Evolutionary conservation across 163 green algal genomes (phyloP).

Genomic region (Chlamydomonas reinhardtii): DNA sequence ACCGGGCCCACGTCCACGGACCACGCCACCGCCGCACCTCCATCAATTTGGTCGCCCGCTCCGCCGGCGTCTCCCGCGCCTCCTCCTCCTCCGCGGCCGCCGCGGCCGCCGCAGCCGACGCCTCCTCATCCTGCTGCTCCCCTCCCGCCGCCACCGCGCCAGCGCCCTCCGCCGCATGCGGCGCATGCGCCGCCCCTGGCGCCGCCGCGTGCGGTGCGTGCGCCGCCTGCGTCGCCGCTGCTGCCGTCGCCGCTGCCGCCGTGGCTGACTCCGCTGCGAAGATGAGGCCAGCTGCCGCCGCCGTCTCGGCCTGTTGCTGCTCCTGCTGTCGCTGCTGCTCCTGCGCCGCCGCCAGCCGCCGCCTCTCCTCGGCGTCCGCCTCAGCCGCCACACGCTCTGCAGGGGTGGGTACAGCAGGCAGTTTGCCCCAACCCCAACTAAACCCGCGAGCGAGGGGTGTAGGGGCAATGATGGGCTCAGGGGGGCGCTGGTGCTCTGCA

Average conservation of each 20-base stretch:
- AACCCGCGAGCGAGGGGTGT: too few relatives aligned
- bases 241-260: background rate
- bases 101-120: background rate
- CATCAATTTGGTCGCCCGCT: background rate
- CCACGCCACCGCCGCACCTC: too few relatives aligned
- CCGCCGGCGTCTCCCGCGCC: background rate
- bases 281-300: slow-evolving; percentile 3
- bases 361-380: background rate
- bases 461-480: too few relatives aligned
- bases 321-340: background rate
- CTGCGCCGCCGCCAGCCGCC: slow-evolving; percentile 1
- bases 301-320: background rate
- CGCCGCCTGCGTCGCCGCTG: background rate
- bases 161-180: background rate
- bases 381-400: slow-evolving; percentile 24
- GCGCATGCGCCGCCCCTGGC: background rate
- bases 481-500: too few relatives aligned
- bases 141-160: background rate
- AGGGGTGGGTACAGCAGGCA: too few relatives aligned
- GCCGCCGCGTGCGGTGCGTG: background rate
- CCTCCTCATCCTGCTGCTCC: background rate
- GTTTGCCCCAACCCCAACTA: too few relatives aligned
- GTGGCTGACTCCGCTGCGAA: background rate
- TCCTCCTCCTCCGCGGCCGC: background rate
- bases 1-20: too few relatives aligned